Evolutionary conservation across 129 eudicot genomes (phyloP).

Genomic region (Chrysanthemum lavandulifolium): DNA sequence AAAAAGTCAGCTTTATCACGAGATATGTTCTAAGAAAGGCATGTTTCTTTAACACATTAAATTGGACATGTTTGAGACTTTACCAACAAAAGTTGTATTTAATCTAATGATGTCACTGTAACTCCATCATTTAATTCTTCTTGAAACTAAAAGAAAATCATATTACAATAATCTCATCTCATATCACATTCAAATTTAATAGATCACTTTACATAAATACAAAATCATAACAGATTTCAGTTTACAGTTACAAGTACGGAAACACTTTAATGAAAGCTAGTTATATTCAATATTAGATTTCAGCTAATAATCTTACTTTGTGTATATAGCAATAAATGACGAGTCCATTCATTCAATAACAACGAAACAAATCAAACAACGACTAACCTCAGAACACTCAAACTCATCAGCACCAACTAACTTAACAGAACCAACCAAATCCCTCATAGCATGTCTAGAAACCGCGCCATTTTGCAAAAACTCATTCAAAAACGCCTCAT

Average conservation of each 20-base stretch:
- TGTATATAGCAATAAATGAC: slow-evolving; percentile 19
- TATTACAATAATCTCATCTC: no score
- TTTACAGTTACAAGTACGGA: slow-evolving; percentile 6
- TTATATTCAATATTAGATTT: not conserved
- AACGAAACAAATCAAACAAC: not conserved
- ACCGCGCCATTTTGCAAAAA: slow-evolving; percentile 43
- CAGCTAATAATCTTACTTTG: not conserved
- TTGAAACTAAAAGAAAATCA: no score
- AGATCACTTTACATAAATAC: not conserved
- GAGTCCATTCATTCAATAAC: slow-evolving; percentile 6
- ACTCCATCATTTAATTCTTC: not conserved
- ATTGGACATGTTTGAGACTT: not conserved
- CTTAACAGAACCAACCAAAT: slow-evolving; percentile 50
- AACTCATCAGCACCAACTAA: slow-evolving; percentile 46
- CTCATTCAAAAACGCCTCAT: slow-evolving; percentile 45
- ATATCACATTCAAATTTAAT: no score
- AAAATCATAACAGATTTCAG: slow-evolving; percentile 16
- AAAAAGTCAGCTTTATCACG: not conserved
- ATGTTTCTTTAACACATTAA: not conserved
- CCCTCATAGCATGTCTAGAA: slow-evolving; percentile 65
- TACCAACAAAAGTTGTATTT: not conserved
- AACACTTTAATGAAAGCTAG: not conserved
- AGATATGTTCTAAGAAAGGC: not conserved
- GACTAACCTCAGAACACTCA: slow-evolving; percentile 63
- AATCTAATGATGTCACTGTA: not conserved